Percentiles rank a stretch among this genome's conserved stretches.
phyloP scores from a whole-genome alignment of 768 basidiomycete genomes.

The Serendipita vermifera region DNA sequence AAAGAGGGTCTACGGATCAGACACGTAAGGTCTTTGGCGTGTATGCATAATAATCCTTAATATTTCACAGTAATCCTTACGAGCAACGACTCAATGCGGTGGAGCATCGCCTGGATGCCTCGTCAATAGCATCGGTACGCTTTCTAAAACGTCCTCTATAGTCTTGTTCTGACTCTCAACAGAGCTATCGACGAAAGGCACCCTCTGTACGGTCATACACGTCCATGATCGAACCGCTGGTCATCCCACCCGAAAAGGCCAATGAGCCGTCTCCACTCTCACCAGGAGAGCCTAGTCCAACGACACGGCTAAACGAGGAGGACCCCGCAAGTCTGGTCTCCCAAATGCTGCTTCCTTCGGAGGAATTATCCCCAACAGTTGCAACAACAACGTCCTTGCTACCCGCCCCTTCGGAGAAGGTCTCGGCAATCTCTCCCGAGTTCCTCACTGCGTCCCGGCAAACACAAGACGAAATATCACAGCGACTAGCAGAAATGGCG shows the following conservation, averaged over 20 bases:
- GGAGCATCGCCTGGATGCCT: slow-evolving; percentile 6
- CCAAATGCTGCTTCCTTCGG: slow-evolving; percentile 1
- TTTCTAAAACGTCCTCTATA: background rate
- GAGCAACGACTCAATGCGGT: slow-evolving; percentile 6
- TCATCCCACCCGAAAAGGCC: background rate
- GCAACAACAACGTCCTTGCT: slow-evolving; percentile 16
- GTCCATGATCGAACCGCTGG: background rate
- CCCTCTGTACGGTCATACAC: slow-evolving; percentile 2
- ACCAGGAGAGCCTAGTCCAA: background rate
- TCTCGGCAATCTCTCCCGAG: slow-evolving; percentile 36
- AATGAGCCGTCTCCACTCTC: background rate
- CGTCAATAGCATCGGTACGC: slow-evolving; percentile 7
- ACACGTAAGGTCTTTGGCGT: background rate
- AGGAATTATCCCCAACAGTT: background rate
- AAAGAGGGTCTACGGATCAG: background rate
- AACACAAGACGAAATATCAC: slow-evolving; percentile 56
- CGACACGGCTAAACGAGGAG: background rate
- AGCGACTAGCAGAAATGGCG: slow-evolving; percentile 74
- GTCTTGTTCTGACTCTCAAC: no score
- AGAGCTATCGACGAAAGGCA: slow-evolving; percentile 3
- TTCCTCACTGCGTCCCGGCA: slow-evolving; percentile 24
- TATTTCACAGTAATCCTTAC: background rate
- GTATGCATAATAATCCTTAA: background rate
- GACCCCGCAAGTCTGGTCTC: background rate
- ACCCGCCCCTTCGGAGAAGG: slow-evolving; percentile 29